Conservation (phyloP, 352 stramenopile genomes). For the Globisporangium ultimum region DNA sequence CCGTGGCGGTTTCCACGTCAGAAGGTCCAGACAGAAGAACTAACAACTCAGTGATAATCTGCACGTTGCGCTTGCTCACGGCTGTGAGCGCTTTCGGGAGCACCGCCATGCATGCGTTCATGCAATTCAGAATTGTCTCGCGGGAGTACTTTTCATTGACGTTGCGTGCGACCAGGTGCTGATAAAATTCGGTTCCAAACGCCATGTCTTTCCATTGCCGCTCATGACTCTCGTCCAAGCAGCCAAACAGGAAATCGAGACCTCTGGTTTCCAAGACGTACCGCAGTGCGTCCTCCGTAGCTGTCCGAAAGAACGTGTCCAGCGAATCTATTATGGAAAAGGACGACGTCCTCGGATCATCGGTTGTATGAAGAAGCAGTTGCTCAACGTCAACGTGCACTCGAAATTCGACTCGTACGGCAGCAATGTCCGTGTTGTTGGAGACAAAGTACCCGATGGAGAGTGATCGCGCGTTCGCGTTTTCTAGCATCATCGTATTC, state of each 20-base stretch:
- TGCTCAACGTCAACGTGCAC: constrained; percentile 9
- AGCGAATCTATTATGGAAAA: not conserved
- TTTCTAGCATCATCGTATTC: constrained; percentile 7
- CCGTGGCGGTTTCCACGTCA: not conserved
- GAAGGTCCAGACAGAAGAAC: not conserved
- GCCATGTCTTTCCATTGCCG: constrained; percentile 7
- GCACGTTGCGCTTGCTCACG: constrained; percentile 12
- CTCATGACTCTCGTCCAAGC: constrained; percentile 3
- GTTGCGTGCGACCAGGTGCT: not conserved
- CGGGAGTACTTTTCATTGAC: not conserved
- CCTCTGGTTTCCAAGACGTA: constrained; percentile 6
- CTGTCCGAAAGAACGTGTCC: not conserved
- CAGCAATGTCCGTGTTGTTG: constrained; percentile 9
- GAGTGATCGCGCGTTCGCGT: constrained; percentile 7
- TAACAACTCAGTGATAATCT: constrained; percentile 9
- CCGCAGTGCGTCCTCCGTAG: not conserved
- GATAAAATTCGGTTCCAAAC: constrained; percentile 11
- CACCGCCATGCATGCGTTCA: constrained; percentile 5
- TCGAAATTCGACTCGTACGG: constrained; percentile 10
- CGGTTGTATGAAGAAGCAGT: not conserved
- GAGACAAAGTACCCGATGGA: constrained; percentile 16
- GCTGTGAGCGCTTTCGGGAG: constrained; percentile 2
- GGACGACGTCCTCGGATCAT: not conserved
- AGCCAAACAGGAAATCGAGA: constrained; percentile 11
- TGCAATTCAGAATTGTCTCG: constrained; percentile 2